Evolutionary conservation across 257 asterid genomes (phyloP).

Genomic region (Solanum ossicruentum): DNA sequence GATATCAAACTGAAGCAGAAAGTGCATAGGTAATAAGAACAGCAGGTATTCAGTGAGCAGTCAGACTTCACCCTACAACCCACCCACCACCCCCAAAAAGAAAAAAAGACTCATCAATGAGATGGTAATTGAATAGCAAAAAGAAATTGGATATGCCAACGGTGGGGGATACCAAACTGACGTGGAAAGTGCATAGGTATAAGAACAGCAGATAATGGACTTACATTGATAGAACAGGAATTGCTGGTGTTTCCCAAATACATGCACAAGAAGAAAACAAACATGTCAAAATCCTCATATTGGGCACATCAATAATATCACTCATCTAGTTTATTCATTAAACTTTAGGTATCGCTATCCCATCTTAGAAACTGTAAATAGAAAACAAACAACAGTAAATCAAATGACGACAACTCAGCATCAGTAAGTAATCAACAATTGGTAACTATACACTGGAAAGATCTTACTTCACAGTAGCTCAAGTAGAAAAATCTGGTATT

Average conservation of each 20-base stretch:
- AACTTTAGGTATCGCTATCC: not conserved
- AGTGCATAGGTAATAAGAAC: not conserved
- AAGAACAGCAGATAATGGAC: slow-evolving; percentile 8
- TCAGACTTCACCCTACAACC: not conserved
- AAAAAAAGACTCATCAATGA: not conserved
- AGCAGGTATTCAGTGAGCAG: not conserved
- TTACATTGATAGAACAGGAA: slow-evolving; percentile 97
- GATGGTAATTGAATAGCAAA: not conserved
- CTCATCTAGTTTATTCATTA: not conserved
- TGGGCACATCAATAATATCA: not conserved
- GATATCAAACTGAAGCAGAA: not conserved
- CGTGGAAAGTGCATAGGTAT: not conserved
- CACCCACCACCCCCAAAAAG: not conserved
- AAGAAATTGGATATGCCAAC: not conserved
- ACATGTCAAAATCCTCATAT: slow-evolving; percentile 6
- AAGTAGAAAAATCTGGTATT: not conserved
- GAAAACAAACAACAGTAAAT: not conserved
- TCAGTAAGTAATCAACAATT: not conserved
- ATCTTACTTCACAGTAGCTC: not conserved
- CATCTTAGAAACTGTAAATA: not conserved
- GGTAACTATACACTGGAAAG: not conserved
- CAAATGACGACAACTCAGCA: not conserved
- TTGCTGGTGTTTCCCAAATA: slow-evolving; percentile 43
- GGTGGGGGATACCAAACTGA: not conserved
- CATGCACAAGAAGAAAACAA: slow-evolving; percentile 17